A percentile compares a stretch with the other conserved stretches of the same genome.
These are phyloP conservation scores for Zoysia pacifica DNA, from an alignment of 176 grass and related monocot species.

Conservation along the genomic window DNA sequence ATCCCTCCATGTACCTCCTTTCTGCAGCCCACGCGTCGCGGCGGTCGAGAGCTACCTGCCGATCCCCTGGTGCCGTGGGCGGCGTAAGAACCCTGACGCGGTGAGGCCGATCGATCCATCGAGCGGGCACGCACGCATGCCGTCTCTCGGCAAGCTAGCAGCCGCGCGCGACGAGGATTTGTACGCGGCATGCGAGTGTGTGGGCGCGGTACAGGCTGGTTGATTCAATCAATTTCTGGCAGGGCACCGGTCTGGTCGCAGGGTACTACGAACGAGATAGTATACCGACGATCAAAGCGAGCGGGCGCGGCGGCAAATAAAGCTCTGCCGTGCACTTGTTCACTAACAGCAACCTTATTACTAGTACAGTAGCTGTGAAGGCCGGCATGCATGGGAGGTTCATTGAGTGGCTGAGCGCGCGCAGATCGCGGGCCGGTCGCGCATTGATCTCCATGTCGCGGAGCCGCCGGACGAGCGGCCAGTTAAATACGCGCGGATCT, in stretches of 20 bases:
- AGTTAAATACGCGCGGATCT: too few species aligned
- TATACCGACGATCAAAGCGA: background rate
- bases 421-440: background rate
- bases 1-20: background rate
- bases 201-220: background rate
- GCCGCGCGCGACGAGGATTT: background rate
- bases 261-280: constrained; percentile 2
- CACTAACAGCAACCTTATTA: background rate
- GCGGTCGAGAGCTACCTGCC: background rate
- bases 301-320: background rate
- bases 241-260: background rate
- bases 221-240: constrained; percentile 5
- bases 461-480: background rate
- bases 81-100: too few species aligned
- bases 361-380: background rate
- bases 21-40: constrained; percentile 3
- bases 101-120: background rate
- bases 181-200: background rate
- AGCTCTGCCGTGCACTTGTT: background rate
- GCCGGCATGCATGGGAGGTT: background rate
- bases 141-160: background rate
- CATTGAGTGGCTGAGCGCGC: background rate
- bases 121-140: background rate
- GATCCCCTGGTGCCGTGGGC: too few species aligned
- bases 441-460: background rate